Base-by-base conservation (phyloP, 352 stramenopile species). In the Thalassiosira livingstoniorum region DNA sequence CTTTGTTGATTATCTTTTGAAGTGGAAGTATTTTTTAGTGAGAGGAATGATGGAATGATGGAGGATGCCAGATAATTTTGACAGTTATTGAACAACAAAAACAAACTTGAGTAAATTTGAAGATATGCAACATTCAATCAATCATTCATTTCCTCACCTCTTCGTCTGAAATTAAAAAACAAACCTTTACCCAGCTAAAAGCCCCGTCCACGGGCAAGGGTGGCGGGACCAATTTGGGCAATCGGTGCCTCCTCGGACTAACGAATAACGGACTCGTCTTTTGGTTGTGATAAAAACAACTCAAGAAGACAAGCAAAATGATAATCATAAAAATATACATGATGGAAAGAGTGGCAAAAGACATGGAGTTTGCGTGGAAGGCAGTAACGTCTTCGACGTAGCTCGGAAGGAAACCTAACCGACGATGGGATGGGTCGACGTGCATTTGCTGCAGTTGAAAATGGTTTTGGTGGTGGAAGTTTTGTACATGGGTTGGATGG, bases 261-360 rank as follows among this genome's bases (percentile, higher is more conserved):
- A 93, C 87, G 77, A 95, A 94, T 0, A 94, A 64, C 11, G 91
- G 91, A 58, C 61, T 86, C 2, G 91, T 94, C 68, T 93, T 93
- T 88, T 92, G 88, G 79, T 91, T 93, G 66, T 95, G 91, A 75
- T 93, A 93, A 57, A 95, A 95, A 61, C 90, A 94, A 64, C 78
- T 87, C 15, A 93, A 67, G 66, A 93, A 94, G 23, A 94, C 83
- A 0, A 92, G 64, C 31, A 92, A 75, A 23, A 92, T 78, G 34
- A 87, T 87, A 4, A 60, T 75, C 78, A 94, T 88, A 21, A 90
- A 87, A 10, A 80, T 66, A 69, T 87, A 90, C 32, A 94, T 80
- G 73, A 91, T 92, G 1, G 75, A 71, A 0, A 92, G 72, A 1
- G 88, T 89, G 18, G 90, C 87, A 70, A 94, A 93, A 23, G 68